Conservation (phyloP, 176 grass and related monocot species). For the Juncus inflexus region DNA sequence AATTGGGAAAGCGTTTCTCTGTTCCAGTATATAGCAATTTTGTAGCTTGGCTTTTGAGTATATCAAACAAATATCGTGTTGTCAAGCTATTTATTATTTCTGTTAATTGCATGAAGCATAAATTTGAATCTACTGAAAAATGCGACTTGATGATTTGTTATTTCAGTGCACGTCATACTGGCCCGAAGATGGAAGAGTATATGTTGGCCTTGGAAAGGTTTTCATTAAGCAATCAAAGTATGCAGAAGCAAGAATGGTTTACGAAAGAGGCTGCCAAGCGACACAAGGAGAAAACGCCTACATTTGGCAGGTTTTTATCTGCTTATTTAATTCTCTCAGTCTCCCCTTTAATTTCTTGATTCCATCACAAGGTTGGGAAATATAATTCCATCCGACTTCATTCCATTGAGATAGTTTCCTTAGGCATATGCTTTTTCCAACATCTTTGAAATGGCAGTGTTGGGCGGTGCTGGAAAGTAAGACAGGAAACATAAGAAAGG, state of each 20-base stretch:
- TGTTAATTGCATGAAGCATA: neutral
- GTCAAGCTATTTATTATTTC: neutral
- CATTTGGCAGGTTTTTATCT: conserved; percentile 82
- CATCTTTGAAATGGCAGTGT: conserved; percentile 55
- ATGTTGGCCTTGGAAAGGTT: conserved; percentile 83
- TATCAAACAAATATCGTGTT: neutral
- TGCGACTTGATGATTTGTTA: conserved; percentile 10
- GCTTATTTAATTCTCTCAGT: neutral
- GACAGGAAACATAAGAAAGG: conserved; percentile 64
- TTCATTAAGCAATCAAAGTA: conserved; percentile 75
- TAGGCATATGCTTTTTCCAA: neutral
- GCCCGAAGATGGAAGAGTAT: conserved; percentile 93
- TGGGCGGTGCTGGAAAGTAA: conserved; percentile 98
- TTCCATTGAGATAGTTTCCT: neutral
- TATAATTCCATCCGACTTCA: neutral
- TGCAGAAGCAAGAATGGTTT: conserved; percentile 74
- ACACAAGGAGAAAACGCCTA: conserved; percentile 94
- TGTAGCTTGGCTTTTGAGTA: neutral
- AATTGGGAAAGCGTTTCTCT: neutral
- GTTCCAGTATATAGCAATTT: neutral
- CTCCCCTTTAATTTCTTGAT: neutral
- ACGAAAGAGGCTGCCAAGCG: conserved; percentile 94
- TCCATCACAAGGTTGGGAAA: neutral
- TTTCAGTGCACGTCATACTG: conserved; percentile 76
- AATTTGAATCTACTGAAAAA: neutral